Evolutionary conservation across 352 stramenopile species (phyloP).

Genomic region (Phytophthora litchii): DNA sequence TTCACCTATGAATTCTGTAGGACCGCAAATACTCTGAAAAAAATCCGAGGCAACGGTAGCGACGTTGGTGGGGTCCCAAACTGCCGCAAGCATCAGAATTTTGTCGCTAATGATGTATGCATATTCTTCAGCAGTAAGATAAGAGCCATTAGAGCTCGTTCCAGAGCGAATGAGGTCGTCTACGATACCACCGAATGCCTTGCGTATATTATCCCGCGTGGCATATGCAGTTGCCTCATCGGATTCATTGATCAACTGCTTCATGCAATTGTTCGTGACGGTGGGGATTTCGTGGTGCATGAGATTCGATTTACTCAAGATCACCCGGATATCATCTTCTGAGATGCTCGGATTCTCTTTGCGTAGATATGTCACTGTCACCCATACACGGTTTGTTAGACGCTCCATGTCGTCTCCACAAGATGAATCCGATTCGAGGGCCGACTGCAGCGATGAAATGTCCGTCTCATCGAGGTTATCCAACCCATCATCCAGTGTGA

Average conservation of each 20-base stretch:
- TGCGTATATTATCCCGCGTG: constrained; percentile 48
- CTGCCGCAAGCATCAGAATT: constrained; percentile 36
- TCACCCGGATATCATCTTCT: constrained; percentile 42
- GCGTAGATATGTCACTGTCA: constrained; percentile 45
- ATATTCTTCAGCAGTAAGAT: constrained; percentile 40
- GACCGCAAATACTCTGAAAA: constrained; percentile 58
- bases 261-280: constrained; percentile 41
- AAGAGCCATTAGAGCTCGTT: constrained; percentile 32
- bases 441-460: constrained; percentile 27
- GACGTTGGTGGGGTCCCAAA: constrained; percentile 53
- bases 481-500: constrained; percentile 23
- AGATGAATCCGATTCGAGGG: constrained; percentile 37
- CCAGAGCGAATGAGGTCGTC: constrained; percentile 49
- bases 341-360: constrained; percentile 22
- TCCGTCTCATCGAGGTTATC: constrained; percentile 28
- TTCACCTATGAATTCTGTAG: constrained; percentile 46
- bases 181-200: constrained; percentile 47
- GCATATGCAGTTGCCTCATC: constrained; percentile 21
- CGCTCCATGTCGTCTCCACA: constrained; percentile 48
- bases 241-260: constrained; percentile 26
- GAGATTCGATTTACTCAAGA: constrained; percentile 44
- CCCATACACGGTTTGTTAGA: constrained; percentile 41
- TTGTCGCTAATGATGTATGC: constrained; percentile 42
- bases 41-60: constrained; percentile 46
- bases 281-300: constrained; percentile 53